A percentile compares a stretch with the other conserved stretches of the same genome.
Evolutionary conservation across 164 flowering plant genomes (phyloP).

Genomic region (Vitis riparia): DNA sequence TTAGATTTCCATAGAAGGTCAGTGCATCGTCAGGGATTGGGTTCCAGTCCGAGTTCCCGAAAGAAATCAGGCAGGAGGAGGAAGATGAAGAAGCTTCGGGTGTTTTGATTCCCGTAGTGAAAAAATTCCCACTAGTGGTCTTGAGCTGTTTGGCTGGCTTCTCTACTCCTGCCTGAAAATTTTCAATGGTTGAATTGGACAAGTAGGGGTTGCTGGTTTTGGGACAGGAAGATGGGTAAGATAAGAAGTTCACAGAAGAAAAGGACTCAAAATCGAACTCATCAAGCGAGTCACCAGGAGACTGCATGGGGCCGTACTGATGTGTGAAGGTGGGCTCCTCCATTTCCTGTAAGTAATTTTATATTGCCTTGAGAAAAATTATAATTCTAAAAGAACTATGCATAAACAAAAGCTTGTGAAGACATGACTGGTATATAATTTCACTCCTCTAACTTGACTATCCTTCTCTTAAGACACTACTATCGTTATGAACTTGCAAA

Average conservation of each 20-base stretch:
- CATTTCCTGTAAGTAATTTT: slow-evolving; percentile 7
- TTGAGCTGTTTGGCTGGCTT: slow-evolving; percentile 12
- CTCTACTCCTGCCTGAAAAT: no score
- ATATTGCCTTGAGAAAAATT: no score
- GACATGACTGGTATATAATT: no score
- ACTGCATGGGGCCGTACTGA: slow-evolving; percentile 8
- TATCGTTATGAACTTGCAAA: no score
- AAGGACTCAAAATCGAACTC: background rate
- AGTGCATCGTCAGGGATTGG: background rate
- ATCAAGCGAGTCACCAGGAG: background rate
- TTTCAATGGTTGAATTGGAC: background rate
- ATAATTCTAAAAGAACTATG: no score
- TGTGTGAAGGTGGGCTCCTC: slow-evolving; percentile 1
- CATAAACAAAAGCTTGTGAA: no score
- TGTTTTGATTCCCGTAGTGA: background rate
- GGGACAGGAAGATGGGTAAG: background rate
- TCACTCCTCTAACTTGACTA: no score
- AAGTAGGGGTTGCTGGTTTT: background rate
- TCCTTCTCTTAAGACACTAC: no score
- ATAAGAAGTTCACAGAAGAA: background rate
- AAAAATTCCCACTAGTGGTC: slow-evolving; percentile 14
- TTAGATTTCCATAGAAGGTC: background rate
- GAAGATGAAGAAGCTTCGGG: slow-evolving; percentile 13
- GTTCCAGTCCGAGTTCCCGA: slow-evolving; percentile 4
- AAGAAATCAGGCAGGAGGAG: slow-evolving; percentile 15